Base-by-base conservation (phyloP, 2,329 filamentous ascomycete species). In the Epichloe bromicola region DNA sequence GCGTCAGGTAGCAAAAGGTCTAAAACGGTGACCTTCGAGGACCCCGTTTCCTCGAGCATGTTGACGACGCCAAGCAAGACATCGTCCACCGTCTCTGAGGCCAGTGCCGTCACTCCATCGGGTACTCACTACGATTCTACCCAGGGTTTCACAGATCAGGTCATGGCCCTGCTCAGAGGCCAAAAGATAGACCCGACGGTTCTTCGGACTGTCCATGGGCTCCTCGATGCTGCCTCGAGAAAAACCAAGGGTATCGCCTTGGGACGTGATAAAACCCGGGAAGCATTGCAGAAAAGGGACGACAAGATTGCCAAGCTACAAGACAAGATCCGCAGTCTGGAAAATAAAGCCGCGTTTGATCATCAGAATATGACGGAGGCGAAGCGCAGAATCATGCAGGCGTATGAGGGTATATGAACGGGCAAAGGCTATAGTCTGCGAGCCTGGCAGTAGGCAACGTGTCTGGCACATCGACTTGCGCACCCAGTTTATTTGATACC, bases 181-280 rank as follows among this genome's bases (percentile, higher is more conserved):
- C 67, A 73, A 51, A 59, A 65, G 8, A 55, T 81, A 15, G 65
- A 69, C 20, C 59, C 63, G 1, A 53, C 59, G 0, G 65, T 69
- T 1, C 63, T 70, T 4, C 52, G 57, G 2, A 64, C 61, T 20
- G 62, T 84, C 2, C 63, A 64, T 1, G 53, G 56, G 23, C 57
- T 78, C 7, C 68, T 87, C 34, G 70, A 74, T 37, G 75, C 67
- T 43, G 74, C 86, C 56, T 75, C 78, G 15, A 66, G 81, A 48
- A 74, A 73, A 48, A 72, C 74, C 0, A 78, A 76, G 58, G 86
- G 85, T 0, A 71, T 86, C 19, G 71, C 73, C 39, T 75, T 75
- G 54, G 83, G 84, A 0, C 71, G 85, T 2, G 85, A 91, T 53
- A 76, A 83, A 6, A 74, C 78, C 3, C 69, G 86, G n/a, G 64